Conservation (phyloP, 2,329 filamentous ascomycete species). For the Shiraia sp. region DNA sequence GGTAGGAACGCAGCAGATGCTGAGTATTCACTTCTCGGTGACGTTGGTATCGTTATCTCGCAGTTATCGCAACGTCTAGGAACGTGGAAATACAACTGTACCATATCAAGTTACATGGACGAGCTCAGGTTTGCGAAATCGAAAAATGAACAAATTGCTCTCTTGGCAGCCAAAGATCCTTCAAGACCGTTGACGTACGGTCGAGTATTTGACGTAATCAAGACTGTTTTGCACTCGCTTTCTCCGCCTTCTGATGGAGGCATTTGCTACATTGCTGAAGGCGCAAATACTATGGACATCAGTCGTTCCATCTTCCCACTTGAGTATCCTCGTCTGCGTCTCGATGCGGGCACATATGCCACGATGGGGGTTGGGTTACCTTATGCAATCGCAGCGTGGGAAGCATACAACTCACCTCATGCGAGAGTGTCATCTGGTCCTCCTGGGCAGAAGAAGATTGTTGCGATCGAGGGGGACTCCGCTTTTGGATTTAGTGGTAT, state of each 20-base stretch:
- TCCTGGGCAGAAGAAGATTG: slow-evolving; percentile 54
- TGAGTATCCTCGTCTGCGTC: slow-evolving; percentile 57
- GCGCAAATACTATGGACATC: slow-evolving; percentile 66
- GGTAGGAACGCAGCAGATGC: slow-evolving; percentile 56
- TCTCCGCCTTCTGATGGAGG: slow-evolving; percentile 51
- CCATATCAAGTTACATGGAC: slow-evolving; percentile 38
- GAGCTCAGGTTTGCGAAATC: slow-evolving; percentile 41
- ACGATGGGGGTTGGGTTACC: slow-evolving; percentile 64
- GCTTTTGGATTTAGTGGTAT: slow-evolving; percentile 61
- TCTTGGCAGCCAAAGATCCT: slow-evolving; percentile 41
- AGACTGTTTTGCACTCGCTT: slow-evolving; percentile 51
- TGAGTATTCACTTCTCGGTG: slow-evolving; percentile 55
- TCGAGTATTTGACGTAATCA: slow-evolving; percentile 57
- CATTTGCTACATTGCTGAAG: slow-evolving; percentile 62
- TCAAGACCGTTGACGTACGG: slow-evolving; percentile 19
- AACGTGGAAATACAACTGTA: slow-evolving; percentile 50
- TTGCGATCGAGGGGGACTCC: slow-evolving; percentile 60
- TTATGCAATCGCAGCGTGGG: slow-evolving; percentile 61
- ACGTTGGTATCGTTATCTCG: slow-evolving; percentile 54
- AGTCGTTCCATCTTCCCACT: slow-evolving; percentile 59
- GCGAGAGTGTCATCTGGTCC: slow-evolving; percentile 40
- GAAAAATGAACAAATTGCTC: slow-evolving; percentile 55
- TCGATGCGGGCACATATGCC: slow-evolving; percentile 63
- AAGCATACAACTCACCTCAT: slow-evolving; percentile 56
- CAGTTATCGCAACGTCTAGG: slow-evolving; percentile 51